A percentile compares a stretch with the other conserved stretches of the same genome.
phyloP scores from a whole-genome alignment of 306 rosid genomes.

The Aeschynomene evenia region DNA sequence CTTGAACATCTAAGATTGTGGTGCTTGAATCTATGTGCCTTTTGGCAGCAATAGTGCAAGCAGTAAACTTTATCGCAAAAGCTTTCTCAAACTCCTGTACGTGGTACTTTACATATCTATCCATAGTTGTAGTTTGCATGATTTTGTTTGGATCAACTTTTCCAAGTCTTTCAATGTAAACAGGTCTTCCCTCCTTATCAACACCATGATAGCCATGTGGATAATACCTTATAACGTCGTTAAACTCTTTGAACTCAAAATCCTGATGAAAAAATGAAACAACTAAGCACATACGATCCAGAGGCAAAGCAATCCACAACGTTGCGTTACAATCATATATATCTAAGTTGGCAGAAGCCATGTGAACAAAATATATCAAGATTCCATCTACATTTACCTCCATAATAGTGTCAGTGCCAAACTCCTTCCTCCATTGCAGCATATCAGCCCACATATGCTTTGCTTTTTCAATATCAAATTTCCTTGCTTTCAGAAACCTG shows the following conservation, averaged over 20 bases:
- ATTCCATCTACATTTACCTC: slow-evolving; percentile 48
- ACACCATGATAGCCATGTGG: slow-evolving; percentile 98
- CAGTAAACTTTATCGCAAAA: slow-evolving; percentile 86
- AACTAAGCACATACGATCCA: slow-evolving; percentile 5
- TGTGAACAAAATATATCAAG: neutral
- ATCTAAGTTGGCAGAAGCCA: neutral
- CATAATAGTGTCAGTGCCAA: slow-evolving; percentile 69
- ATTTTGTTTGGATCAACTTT: slow-evolving; percentile 89
- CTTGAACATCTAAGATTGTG: slow-evolving; percentile 94
- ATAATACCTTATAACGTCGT: slow-evolving; percentile 72
- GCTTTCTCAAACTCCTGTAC: slow-evolving; percentile 86
- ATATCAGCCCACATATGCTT: slow-evolving; percentile 98
- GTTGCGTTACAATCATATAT: neutral
- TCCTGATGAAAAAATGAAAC: slow-evolving; percentile 51
- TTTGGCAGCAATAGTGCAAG: slow-evolving; percentile 94
- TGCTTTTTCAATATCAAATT: slow-evolving; percentile 83
- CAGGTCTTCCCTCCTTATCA: slow-evolving; percentile 96
- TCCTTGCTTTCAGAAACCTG: slow-evolving; percentile 95
- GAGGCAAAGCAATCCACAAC: slow-evolving; percentile 1
- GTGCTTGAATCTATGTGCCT: slow-evolving; percentile 96
- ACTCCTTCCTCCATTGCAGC: slow-evolving; percentile 94
- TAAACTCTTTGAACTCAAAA: slow-evolving; percentile 75
- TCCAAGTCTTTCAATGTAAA: slow-evolving; percentile 94
- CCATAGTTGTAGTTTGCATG: slow-evolving; percentile 91
- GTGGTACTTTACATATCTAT: slow-evolving; percentile 87